Conservation (phyloP, 2,329 filamentous ascomycete genomes). For the Colletotrichum eleusines region DNA sequence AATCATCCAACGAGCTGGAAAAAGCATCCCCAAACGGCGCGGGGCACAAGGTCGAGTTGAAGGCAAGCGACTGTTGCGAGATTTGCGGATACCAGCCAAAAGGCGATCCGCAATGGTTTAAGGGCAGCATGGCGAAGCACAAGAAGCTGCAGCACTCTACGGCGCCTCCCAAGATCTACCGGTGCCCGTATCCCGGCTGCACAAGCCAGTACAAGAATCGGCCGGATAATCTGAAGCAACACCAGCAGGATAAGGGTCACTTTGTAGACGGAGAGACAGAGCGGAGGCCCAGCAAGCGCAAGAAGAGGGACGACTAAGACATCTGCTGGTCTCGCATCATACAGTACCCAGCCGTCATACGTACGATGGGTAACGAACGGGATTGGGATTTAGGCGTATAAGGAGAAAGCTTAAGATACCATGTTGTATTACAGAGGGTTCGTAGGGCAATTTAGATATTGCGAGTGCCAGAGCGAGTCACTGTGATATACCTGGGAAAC, state of each 20-base stretch:
- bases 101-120: constrained; percentile 69
- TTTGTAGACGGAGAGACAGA: constrained; percentile 58
- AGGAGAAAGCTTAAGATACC: constrained; percentile 1
- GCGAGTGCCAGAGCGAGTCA: too few species aligned
- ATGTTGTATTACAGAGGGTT: neutral
- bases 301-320: constrained; percentile 52
- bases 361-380: constrained; percentile 8
- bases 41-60: constrained; percentile 55
- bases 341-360: neutral
- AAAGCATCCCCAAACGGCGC: constrained; percentile 21
- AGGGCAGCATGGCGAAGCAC: constrained; percentile 70
- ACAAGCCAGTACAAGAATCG: constrained; percentile 68
- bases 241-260: constrained; percentile 68
- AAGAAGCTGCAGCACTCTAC: constrained; percentile 66
- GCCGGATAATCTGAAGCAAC: constrained; percentile 67
- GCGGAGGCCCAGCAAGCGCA: constrained; percentile 61
- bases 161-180: constrained; percentile 63
- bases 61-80: constrained; percentile 61
- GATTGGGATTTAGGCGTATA: neutral
- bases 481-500: neutral
- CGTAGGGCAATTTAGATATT: neutral
- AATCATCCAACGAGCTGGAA: constrained; percentile 1
- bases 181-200: constrained; percentile 66
- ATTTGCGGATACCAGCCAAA: constrained; percentile 68
- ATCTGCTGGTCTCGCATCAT: constrained; percentile 23